These are phyloP conservation scores for Erodium chrysanthum DNA, from an alignment of 441 rosid species.

Conservation along the genomic window DNA sequence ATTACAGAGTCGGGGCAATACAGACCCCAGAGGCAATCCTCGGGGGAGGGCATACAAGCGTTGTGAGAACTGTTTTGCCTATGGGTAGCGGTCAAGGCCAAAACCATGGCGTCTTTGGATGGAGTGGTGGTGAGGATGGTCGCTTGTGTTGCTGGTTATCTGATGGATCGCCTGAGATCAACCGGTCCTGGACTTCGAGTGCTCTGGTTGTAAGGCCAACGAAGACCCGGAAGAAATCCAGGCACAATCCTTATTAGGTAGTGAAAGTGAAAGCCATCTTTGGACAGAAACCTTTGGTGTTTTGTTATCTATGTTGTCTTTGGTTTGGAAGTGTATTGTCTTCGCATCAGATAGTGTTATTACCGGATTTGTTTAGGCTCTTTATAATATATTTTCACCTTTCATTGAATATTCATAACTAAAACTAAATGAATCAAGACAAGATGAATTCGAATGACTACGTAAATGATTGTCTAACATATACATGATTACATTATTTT, in stretches of 20 bases:
- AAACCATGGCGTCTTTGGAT: slow-evolving; percentile 57
- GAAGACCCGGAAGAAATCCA: slow-evolving; percentile 32
- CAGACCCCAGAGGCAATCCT: slow-evolving; percentile 68
- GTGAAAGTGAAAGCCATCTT: neutral
- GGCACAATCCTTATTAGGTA: slow-evolving; percentile 46
- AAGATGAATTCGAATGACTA: no score
- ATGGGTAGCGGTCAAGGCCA: slow-evolving; percentile 35
- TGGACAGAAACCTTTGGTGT: no score
- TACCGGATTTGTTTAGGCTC: no score
- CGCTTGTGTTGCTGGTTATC: slow-evolving; percentile 81
- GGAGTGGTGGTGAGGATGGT: slow-evolving; percentile 96
- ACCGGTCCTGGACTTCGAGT: slow-evolving; percentile 67
- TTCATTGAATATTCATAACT: no score
- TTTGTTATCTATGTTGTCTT: no score
- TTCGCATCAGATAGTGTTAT: no score
- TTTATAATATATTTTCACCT: no score
- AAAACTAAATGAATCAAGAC: no score
- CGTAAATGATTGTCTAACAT: no score
- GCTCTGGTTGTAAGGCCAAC: slow-evolving; percentile 39
- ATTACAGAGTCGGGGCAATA: slow-evolving; percentile 35
- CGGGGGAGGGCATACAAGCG: slow-evolving; percentile 64
- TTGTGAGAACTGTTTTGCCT: slow-evolving; percentile 65
- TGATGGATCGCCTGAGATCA: slow-evolving; percentile 33
- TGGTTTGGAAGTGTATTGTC: no score
- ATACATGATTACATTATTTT: no score